These are phyloP conservation scores for Petunia hybrid DNA, from an alignment of 305 asterid species.

Conservation along the genomic window DNA sequence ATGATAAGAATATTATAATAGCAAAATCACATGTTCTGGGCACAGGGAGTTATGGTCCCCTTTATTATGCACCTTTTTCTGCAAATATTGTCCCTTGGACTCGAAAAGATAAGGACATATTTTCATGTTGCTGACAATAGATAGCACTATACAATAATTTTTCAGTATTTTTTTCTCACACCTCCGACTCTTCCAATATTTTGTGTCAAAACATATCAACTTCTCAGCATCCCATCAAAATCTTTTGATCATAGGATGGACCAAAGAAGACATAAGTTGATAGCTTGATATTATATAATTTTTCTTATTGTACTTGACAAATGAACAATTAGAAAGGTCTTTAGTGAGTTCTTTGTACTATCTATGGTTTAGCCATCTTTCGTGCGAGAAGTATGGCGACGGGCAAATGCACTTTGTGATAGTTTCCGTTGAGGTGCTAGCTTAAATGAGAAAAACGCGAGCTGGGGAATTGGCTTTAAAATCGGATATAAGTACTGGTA, in stretches of 20 bases:
- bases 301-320: background rate
- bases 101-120: constrained; percentile 23
- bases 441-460: too few species aligned
- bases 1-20: background rate
- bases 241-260: constrained; percentile 18
- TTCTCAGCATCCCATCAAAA: constrained; percentile 11
- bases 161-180: background rate
- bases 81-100: constrained; percentile 23
- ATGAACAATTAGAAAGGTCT: background rate
- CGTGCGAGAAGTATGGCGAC: too few species aligned
- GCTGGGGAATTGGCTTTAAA: too few species aligned
- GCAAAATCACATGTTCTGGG: constrained; percentile 27
- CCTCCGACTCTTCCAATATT: background rate
- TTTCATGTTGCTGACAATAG: background rate
- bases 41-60: constrained; percentile 21
- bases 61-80: background rate
- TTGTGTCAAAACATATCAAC: background rate
- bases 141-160: background rate
- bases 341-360: background rate
- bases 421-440: too few species aligned
- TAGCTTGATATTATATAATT: too few species aligned
- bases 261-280: background rate
- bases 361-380: too few species aligned
- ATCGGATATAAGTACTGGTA: too few species aligned
- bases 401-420: too few species aligned